phyloP scores from a whole-genome alignment of 768 basidiomycete genomes.

The Exsudoporus frostii region DNA sequence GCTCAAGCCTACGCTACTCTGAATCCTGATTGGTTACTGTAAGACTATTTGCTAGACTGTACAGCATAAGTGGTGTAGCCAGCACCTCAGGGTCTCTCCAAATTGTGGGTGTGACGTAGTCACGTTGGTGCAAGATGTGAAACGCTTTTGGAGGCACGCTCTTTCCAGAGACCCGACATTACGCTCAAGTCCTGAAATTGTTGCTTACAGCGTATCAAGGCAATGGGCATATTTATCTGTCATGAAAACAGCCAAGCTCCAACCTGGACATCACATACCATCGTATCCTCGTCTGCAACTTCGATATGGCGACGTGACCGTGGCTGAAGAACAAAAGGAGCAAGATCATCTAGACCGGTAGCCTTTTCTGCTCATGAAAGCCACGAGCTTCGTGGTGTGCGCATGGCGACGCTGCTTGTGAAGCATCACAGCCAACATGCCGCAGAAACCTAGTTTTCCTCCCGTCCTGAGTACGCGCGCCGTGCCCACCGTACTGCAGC shows the following conservation, averaged over 20 bases:
- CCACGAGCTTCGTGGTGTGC: slow-evolving; percentile 8
- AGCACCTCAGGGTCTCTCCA: too few relatives aligned
- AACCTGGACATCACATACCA: neutral
- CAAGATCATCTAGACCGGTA: neutral
- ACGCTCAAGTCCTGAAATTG: neutral
- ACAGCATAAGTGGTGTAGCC: too few relatives aligned
- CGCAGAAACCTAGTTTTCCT: neutral
- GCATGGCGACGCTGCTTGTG: slow-evolving; percentile 7
- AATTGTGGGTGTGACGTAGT: too few relatives aligned
- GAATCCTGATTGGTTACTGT: too few relatives aligned
- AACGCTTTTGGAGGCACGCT: too few relatives aligned
- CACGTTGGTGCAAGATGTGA: too few relatives aligned
- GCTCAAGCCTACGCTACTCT: too few relatives aligned
- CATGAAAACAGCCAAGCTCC: neutral
- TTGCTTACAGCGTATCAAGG: neutral
- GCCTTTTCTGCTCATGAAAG: slow-evolving; percentile 3
- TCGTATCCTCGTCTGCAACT: neutral
- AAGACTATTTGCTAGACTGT: too few relatives aligned
- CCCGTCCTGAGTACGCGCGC: neutral
- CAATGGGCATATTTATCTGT: neutral
- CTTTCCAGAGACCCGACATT: too few relatives aligned
- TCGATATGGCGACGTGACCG: neutral
- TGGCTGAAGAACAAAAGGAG: neutral
- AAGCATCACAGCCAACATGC: slow-evolving; percentile 7
- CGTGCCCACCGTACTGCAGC: neutral